Conservation (phyloP, 441 rosid species). For the Erodium chrysanthum region DNA sequence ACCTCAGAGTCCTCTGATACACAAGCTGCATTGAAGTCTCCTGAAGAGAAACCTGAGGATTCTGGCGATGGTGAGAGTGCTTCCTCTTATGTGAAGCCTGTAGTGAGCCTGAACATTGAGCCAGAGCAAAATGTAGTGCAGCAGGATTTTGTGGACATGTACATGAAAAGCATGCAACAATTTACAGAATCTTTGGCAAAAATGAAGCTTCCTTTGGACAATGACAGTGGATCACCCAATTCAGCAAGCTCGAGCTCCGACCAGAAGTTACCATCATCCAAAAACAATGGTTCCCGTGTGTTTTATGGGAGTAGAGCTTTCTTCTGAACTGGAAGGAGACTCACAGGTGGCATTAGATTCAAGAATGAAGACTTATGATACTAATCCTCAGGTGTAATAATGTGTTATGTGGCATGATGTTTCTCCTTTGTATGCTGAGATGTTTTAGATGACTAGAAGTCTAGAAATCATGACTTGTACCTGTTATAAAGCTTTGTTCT, state of each 20-base stretch:
- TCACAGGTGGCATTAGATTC: conserved; percentile 47
- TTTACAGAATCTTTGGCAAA: conserved; percentile 94
- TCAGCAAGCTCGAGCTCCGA: conserved; percentile 80
- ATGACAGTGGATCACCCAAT: conserved; percentile 56
- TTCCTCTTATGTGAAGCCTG: conserved; percentile 49
- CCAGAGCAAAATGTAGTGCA: conserved; percentile 70
- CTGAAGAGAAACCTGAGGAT: conserved; percentile 33
- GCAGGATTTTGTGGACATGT: conserved; percentile 93
- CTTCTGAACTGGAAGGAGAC: conserved; percentile 48
- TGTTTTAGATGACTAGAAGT: conserved; percentile 31
- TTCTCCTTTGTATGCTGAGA: conserved; percentile 41
- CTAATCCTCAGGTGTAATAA: conserved; percentile 48
- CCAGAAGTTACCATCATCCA: conserved; percentile 51
- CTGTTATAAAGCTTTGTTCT: neutral
- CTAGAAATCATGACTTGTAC: conserved; percentile 24
- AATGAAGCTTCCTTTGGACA: conserved; percentile 94
- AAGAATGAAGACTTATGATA: conserved; percentile 48
- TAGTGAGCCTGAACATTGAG: conserved; percentile 42
- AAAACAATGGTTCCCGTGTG: conserved; percentile 67
- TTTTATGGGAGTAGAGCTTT: conserved; percentile 95
- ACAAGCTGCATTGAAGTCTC: conserved; percentile 36
- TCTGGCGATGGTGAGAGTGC: conserved; percentile 36
- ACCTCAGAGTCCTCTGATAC: conserved; percentile 48
- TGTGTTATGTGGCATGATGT: conserved; percentile 42
- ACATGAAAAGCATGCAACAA: conserved; percentile 98